Percentiles rank a stretch among this genome's conserved stretches.
Conservation (phyloP, 2,329 filamentous ascomycete genomes). For the Thielaviopsis ethacetica region DNA sequence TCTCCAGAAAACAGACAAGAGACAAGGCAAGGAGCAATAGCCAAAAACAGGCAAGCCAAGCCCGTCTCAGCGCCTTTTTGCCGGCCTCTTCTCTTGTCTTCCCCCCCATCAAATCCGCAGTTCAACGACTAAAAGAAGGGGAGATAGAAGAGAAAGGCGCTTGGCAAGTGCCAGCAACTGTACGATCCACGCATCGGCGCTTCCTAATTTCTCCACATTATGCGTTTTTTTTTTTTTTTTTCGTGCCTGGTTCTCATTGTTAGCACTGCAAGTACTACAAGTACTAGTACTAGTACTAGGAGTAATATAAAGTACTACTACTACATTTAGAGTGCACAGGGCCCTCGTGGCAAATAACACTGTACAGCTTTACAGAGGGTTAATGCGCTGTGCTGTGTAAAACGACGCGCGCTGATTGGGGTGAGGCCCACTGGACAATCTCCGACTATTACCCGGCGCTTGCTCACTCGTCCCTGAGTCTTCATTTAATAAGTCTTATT, state of each 20-base stretch:
- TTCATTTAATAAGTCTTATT: not conserved
- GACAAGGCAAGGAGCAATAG: constrained; percentile 1
- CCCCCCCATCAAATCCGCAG: too few relatives aligned
- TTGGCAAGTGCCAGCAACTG: not conserved
- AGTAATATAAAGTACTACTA: too few relatives aligned
- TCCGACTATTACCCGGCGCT: constrained; percentile 9
- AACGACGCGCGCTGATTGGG: not conserved
- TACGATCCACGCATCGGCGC: not conserved
- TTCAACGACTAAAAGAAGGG: too few relatives aligned
- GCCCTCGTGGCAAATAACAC: not conserved
- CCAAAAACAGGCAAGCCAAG: constrained; percentile 2
- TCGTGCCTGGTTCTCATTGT: too few relatives aligned
- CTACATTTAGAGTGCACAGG: not conserved
- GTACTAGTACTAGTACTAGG: too few relatives aligned
- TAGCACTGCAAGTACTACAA: too few relatives aligned
- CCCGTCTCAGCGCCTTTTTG: not conserved
- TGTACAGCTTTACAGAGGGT: too few relatives aligned
- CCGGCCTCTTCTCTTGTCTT: too few relatives aligned
- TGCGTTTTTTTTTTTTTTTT: not conserved
- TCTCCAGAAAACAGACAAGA: not conserved
- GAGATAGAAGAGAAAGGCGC: too few relatives aligned
- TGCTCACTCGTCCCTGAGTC: not conserved
- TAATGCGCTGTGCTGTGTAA: not conserved
- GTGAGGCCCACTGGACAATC: not conserved
- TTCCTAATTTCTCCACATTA: not conserved